Base-by-base conservation (phyloP, 352 stramenopile genomes). In the Globisporangium recalcitrans region DNA sequence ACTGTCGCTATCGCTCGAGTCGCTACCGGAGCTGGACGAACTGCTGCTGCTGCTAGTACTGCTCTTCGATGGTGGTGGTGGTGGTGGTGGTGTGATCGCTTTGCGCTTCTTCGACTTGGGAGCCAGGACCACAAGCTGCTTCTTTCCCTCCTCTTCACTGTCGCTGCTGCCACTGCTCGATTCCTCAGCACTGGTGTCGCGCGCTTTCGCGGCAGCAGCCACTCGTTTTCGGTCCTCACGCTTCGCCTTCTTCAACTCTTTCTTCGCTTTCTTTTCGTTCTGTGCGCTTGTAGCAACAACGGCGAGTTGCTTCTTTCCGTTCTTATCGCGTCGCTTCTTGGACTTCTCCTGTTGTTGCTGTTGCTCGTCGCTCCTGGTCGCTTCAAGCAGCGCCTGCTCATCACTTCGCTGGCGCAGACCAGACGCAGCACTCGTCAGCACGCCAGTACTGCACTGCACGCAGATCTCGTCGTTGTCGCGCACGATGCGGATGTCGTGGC, bases 391-490 rank as follows among this genome's bases (percentile, higher is more conserved):
- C 21, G 24, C 21, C 19, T 19, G 49, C 49, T 56, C 26, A 21
- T 26, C 19, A n/a, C 8, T 56, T 11, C 2, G 27, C 48, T 31
- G 48, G n/a, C 26, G 48, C 24, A 14, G 16, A 36, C 11, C 22
- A 21, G 8, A 36, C 2, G 26, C 58, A 24, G 1, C 19, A 3
- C 4, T 51, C 8, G 4, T 7, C 38, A 10, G 2, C 27, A 31
- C 27, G 2, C 2, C 40, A 55, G n/a, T 13, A 40, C 52, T 52
- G 55, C 80, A 88, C 22, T 90, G 74, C 4, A 93, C 69, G 1
- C 46, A 60, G 42, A 93, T 67, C 10, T 67, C 75, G 52, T 93
- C 84, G 53, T 85, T 65, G 55, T 93, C 84, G 8, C 84, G 77
- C 16, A 91, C 56, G 52, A 93, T 64, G 16, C 62, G 68, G 21